Base-by-base conservation (phyloP, 352 stramenopile genomes). In the Pythium guiyangense region DNA sequence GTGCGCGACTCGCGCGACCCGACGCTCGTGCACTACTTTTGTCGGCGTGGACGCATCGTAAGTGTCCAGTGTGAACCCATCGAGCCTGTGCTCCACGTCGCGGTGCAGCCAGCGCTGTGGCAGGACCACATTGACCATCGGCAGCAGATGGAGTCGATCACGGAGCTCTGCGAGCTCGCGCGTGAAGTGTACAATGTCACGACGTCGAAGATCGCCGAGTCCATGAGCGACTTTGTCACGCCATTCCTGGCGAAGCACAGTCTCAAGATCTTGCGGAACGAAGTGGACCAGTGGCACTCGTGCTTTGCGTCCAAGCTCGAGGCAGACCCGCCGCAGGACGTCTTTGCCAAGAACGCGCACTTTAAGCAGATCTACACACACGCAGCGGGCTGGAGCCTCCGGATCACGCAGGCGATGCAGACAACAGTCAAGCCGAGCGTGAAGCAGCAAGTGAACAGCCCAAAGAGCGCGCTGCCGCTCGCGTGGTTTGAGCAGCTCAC, bases 331-430 rank as follows among this genome's bases (percentile, higher is more conserved):
- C 85, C 85, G 17, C 66, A 78, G 47, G 83, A 91, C 45, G 69
- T 92, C 3, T 95, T 95, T 47, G 76, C 69, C 4, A 86, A 88
- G 64, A 91, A 95, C 51, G 71, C 79, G 22, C 71, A 88, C 25
- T 91, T 92, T 64, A 83, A 86, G 51, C 71, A 92, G 53, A 91
- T 92, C 50, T 93, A 90, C 60, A 79, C 84, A 37, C 77, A 89
- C 44, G 85, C 81, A 0, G 83, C 77, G 18, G 71, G 74, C 10
- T 92, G 84, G 80, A 93, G 85, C 51, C 47, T 92, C 25, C 73
- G 85, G 6, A 90, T 93, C 42, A 88, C 75, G 4, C 75, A 87
- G 26, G 78, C 83, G 15, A 88, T 90, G 59, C 81, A 93, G 49
- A 70, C 83, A 10, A 95, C 85, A 2, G 83, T 95, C 18, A 86